phyloP scores from a whole-genome alignment of 345 rosid species.

The Laguncularia racemosa region DNA sequence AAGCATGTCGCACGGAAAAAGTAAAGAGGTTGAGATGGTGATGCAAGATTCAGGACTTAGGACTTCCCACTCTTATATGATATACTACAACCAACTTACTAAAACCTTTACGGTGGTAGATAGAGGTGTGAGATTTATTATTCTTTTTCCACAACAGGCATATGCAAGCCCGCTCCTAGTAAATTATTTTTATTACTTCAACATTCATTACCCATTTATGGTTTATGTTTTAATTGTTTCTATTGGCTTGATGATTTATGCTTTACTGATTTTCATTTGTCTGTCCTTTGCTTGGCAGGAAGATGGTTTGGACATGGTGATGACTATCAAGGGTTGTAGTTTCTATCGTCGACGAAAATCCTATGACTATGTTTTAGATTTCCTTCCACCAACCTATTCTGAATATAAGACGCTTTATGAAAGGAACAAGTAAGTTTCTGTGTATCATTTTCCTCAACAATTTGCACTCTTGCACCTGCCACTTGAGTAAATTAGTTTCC shows the following conservation, averaged over 20 bases:
- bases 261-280: neutral
- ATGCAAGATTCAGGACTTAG: no score
- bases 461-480: neutral
- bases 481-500: no score
- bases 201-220: no score
- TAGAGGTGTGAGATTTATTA: no score
- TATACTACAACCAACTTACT: no score
- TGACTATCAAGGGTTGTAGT: constrained; percentile 29
- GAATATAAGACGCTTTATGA: constrained; percentile 34
- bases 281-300: constrained; percentile 31
- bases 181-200: no score
- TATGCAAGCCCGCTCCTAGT: no score
- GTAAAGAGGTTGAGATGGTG: no score
- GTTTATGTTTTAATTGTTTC: neutral
- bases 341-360: constrained; percentile 49
- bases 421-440: constrained; percentile 24
- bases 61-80: no score
- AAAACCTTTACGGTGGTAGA: no score
- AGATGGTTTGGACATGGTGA: constrained; percentile 39
- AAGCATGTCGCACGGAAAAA: no score
- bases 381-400: constrained; percentile 36
- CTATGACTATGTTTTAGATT: constrained; percentile 37
- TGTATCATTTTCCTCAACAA: neutral
- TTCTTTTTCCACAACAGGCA: no score
- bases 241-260: neutral